Base-by-base conservation (phyloP, 192 early-diverging fungal species). In the Gaertneriomyces semiglobifer region DNA sequence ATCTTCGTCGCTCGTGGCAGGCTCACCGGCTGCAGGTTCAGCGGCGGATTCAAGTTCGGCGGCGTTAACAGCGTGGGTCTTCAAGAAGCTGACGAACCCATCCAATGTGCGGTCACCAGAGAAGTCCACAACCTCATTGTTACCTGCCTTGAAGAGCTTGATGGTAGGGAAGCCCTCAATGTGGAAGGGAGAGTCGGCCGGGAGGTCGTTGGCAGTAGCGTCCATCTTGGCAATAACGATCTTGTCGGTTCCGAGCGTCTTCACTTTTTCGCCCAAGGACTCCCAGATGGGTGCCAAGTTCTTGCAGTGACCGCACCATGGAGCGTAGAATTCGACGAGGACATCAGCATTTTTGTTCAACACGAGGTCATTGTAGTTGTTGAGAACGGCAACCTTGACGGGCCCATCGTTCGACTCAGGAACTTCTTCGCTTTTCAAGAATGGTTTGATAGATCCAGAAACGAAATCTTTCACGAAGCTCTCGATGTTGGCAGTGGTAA, bases 101-200 rank as follows among this genome's bases (percentile, higher is more conserved):
- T 90, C 92, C 45, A 91, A 57, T 44, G 86, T 81, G 63, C 96
- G 89, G 76, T 93, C 86, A 59, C 95, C 79, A 44, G 84, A 74
- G 82, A 91, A 98, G 72, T 90, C 83, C 56, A 94, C 80, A 60
- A 90, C 78, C 55, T 88, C 86, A 48, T 94, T 90, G 72, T 77
- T 79, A 19, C 85, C 84, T 46, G 88, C 92, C 79, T 93, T 93
- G 82, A 93, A 86, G 63, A 96, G 79, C 74, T 90, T 91, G 60
- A 98, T 84, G 54, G 95, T 98, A 47, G 95, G 96, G 90, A 97
- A 98, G 19, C 94, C 96, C 69, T 90, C 68, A 68, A 98, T 67
- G 55, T 84, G 72, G 77, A 94, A 88, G n/a, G 72, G 73, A 60
- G 77, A 72, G 68, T 66, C 64, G 7, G 84, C 65, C 14, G 96